Evolutionary conservation across 2,329 filamentous ascomycete species (phyloP).

Genomic region (Herpotrichia juniperi): DNA sequence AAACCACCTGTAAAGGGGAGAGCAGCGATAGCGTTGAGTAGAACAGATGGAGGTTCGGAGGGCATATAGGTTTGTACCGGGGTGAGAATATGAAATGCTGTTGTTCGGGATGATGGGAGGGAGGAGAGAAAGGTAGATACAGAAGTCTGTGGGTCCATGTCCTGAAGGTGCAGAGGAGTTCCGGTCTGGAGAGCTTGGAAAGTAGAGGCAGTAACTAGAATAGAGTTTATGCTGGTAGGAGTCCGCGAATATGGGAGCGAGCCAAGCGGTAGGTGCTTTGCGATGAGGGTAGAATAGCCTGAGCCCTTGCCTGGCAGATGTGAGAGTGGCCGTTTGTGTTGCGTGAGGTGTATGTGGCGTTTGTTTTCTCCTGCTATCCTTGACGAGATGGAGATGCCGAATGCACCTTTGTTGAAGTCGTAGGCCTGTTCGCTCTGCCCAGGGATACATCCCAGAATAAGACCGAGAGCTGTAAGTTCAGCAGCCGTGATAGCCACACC

Average conservation of each 20-base stretch:
- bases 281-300: constrained; percentile 34
- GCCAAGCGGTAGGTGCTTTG: constrained; percentile 40
- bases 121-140: constrained; percentile 24
- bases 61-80: constrained; percentile 12
- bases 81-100: constrained; percentile 25
- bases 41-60: constrained; percentile 17
- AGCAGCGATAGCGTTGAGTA: constrained; percentile 33
- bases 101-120: constrained; percentile 28
- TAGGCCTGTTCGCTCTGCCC: constrained; percentile 6
- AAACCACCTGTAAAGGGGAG: constrained; percentile 37
- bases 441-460: constrained; percentile 33
- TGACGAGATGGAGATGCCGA: constrained; percentile 30
- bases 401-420: constrained; percentile 25
- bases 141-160: constrained; percentile 11
- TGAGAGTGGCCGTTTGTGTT: constrained; percentile 28
- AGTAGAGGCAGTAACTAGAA: constrained; percentile 31
- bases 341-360: constrained; percentile 27
- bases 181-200: constrained; percentile 27
- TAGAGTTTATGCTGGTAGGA: constrained; percentile 21
- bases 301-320: constrained; percentile 30
- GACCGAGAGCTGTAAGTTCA: constrained; percentile 35
- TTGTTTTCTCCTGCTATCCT: constrained; percentile 17
- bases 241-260: constrained; percentile 34
- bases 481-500: constrained; percentile 22
- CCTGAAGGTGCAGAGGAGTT: constrained; percentile 18